Conservation (phyloP, 176 grass and related monocot species). For the Avena eriantha region DNA sequence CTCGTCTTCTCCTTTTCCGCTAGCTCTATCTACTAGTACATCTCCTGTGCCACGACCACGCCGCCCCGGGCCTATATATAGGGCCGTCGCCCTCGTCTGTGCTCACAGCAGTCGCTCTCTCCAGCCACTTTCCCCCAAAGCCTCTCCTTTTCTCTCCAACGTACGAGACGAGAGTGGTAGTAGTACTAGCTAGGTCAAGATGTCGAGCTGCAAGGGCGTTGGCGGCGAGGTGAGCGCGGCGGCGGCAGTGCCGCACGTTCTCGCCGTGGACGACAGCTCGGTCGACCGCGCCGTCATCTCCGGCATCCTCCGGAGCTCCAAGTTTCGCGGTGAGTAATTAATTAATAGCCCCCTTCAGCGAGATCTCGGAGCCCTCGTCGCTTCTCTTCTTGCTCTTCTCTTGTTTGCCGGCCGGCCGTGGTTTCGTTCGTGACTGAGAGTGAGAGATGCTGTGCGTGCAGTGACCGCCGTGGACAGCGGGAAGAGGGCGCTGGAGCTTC, state of each 20-base stretch:
- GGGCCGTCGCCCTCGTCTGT: background rate
- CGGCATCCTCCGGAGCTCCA: slow-evolving; percentile 71
- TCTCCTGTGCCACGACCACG: background rate
- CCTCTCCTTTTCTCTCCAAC: no score
- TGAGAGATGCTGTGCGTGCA: no score
- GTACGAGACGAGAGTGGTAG: background rate
- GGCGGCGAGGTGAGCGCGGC: slow-evolving; percentile 29
- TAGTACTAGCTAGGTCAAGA: background rate
- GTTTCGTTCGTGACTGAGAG: background rate
- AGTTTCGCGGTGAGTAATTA: slow-evolving; percentile 59
- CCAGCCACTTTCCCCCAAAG: background rate
- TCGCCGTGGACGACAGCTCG: slow-evolving; percentile 86
- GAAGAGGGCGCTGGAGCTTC: slow-evolving; percentile 84
- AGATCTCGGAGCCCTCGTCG: background rate
- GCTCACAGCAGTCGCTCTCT: slow-evolving; percentile 15
- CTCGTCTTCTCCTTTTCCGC: slow-evolving; percentile 2
- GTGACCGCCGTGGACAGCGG: slow-evolving; percentile 94
- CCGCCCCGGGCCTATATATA: background rate
- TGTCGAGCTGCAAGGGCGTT: slow-evolving; percentile 38
- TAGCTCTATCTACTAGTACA: background rate
- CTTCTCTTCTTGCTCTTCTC: background rate
- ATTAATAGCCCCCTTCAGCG: no score
- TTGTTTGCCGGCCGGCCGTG: no score
- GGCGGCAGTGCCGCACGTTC: slow-evolving; percentile 58
- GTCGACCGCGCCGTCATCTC: slow-evolving; percentile 80